These are phyloP conservation scores for Kwoniella shivajii DNA, from an alignment of 1,284 basidiomycete genomes.

Conservation along the genomic window DNA sequence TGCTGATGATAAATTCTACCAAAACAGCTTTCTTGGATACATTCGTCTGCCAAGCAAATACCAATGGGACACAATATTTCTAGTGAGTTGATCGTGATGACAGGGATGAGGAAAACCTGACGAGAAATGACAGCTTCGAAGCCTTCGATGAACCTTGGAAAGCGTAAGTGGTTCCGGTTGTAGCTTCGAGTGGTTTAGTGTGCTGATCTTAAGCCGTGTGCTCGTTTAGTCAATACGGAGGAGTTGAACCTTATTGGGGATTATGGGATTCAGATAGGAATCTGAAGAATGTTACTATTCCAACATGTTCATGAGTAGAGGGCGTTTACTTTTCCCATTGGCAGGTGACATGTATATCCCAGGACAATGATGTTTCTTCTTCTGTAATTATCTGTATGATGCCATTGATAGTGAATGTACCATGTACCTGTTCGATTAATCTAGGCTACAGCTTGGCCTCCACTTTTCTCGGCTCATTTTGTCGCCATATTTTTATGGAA, in stretches of 20 bases:
- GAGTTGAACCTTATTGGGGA: conserved; percentile 78
- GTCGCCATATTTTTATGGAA: too few species aligned
- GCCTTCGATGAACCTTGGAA: conserved; percentile 88
- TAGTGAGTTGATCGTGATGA: conserved; percentile 19
- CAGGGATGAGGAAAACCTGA: background rate
- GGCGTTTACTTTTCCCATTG: background rate
- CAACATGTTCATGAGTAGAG: conserved; percentile 43
- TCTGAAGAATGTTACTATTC: conserved; percentile 57
- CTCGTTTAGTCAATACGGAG: conserved; percentile 63
- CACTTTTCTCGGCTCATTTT: background rate
- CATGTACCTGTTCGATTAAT: background rate
- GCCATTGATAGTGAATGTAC: background rate
- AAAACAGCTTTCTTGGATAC: conserved; percentile 67
- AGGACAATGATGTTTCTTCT: background rate
- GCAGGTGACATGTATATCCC: background rate
- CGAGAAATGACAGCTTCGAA: conserved; percentile 55
- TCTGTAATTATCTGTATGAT: background rate
- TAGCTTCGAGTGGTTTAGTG: background rate
- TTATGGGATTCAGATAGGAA: conserved; percentile 62
- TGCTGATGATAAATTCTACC: conserved; percentile 6
- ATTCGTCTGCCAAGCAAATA: conserved; percentile 85
- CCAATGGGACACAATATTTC: conserved; percentile 78
- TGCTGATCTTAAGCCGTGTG: background rate
- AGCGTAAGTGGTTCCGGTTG: conserved; percentile 48
- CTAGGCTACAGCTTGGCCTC: background rate